Evolutionary conservation across 176 grass and related monocot species (phyloP), one percentile per base, ranked within the genome.

Genomic region (Canna indica): DNA sequence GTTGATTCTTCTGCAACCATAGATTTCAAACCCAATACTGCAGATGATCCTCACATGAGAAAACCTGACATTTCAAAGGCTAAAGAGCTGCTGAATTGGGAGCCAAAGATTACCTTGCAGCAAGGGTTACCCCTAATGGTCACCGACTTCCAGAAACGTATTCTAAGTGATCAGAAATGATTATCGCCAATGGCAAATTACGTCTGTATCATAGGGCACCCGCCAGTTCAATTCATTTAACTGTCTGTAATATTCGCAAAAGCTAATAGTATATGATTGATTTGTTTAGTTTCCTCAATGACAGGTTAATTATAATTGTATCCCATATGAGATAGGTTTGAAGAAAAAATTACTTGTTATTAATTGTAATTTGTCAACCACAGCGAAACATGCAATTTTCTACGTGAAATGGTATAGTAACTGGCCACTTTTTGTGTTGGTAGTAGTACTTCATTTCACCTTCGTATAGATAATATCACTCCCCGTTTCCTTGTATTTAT

Each of bases 41-140:
- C 89, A 36, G 94, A 99, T 75, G 94, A 99, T 63, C 94, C 94
- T 47, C 94, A 99, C 24, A 99, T 93, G 89, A 93, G 94, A 85
- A 99, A 93, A 85, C 94, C 94, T 56, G 94, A 93, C 60, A 93
- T 99, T 50, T 85, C 89, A 7, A 90, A 85, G 84, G 89, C 94
- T 13, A 93, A 93, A 78, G 59, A 74, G 62, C 84, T 93, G 75
- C 82, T 99, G 34, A 87, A 93, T 27, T 99, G 94, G 94, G 89
- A 93, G 73, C 94, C 94, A 7, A 93, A 87, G 83, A 76, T 99
- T 36, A 75, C 89, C 59, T 73, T 99, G 75, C 87, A 75, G 56
- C 77, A 93, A 87, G 94, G 94, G 1, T 75, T 99, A 22, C 84
- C 89, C 12, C 68, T 72, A 27, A 99, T 99, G 94, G 86, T 99